Base-by-base conservation (phyloP, 495 filamentous ascomycete species). In the Tetracladium setigerum region DNA sequence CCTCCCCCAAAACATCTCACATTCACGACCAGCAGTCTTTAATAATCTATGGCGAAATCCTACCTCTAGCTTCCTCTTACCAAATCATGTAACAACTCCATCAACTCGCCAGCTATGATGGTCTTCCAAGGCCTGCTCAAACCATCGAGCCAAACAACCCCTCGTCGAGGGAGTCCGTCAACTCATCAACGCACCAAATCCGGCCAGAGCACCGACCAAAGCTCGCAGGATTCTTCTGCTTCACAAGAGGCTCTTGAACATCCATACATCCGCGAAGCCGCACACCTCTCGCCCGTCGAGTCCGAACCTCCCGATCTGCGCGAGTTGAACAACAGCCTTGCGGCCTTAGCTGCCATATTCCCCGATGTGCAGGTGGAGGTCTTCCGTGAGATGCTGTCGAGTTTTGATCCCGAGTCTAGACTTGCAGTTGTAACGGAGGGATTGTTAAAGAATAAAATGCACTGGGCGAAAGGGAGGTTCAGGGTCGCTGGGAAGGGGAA, bases 321-420 rank as follows among this genome's bases (percentile, higher is more conserved):
- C 34, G 82, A 85, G 32, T 68, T 95, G 16, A 98, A 98, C 64
- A 64, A 71, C 12, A 75, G 81, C 35, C 77, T 98, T 43, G 74
- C 79, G 30, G 72, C 70, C 1, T 76, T 98, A 10, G 79, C 79
- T 3, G 74, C 73, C 5, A 71, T 95, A 2, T 98, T 98, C 54
- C 92, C 92, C 5, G 82, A 95, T 63, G 71, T 95, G 17, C 82
- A 86, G 46, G 70, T 91, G 48, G 88, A 95, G 44, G 90, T 95
- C n/a, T 89, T 98, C 55, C 81, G 92, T 11, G 89, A 95, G 61
- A 79, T 96, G 72, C 77, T 98, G 30, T 66, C 73, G 19, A 86
- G 73, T 49, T 86, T 95, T 62, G 82, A 85, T 53, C 85, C 85
- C 34, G 77, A 90, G 54, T 95, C 89, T 54, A 69, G 87, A 55